These are phyloP conservation scores for Trypanosoma brucei DNA, from an alignment of 208 protist genomes.

Conservation along the genomic window DNA sequence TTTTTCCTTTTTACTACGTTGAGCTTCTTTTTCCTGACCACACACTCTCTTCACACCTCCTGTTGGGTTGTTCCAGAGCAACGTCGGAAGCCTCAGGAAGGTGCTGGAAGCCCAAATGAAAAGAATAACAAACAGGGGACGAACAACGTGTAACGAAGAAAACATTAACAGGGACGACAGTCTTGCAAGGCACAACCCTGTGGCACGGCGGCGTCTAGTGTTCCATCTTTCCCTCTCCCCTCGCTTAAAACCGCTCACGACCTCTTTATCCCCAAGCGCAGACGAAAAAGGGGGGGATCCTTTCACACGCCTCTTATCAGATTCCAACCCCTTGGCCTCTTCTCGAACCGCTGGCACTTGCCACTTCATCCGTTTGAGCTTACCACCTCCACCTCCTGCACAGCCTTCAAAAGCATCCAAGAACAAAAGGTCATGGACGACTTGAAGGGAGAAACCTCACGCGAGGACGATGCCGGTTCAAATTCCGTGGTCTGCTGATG, in stretches of 20 bases:
- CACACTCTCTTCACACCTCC: no score
- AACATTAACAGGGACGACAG: neutral
- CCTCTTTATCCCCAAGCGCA: neutral
- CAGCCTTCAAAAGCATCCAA: neutral
- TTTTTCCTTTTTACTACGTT: neutral
- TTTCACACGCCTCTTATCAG: no score
- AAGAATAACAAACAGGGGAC: neutral
- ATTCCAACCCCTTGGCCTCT: no score
- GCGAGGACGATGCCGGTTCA: neutral
- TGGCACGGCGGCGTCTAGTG: neutral
- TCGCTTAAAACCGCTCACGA: neutral
- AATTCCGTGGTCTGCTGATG: neutral
- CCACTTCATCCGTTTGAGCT: no score
- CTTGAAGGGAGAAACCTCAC: neutral
- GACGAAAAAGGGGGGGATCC: no score
- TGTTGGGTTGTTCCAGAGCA: neutral
- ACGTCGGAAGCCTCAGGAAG: neutral
- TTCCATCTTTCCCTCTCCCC: neutral
- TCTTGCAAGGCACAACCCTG: neutral
- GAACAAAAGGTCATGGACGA: neutral
- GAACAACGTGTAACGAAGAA: neutral
- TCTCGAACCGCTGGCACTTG: no score
- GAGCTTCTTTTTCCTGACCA: neutral
- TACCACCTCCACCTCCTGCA: neutral
- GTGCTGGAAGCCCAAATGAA: neutral